A percentile compares a stretch with the other conserved stretches of the same genome.
These are phyloP conservation scores for Cryoendolithus antarcticus DNA, from an alignment of 2,329 filamentous ascomycete genomes.

Conservation along the genomic window DNA sequence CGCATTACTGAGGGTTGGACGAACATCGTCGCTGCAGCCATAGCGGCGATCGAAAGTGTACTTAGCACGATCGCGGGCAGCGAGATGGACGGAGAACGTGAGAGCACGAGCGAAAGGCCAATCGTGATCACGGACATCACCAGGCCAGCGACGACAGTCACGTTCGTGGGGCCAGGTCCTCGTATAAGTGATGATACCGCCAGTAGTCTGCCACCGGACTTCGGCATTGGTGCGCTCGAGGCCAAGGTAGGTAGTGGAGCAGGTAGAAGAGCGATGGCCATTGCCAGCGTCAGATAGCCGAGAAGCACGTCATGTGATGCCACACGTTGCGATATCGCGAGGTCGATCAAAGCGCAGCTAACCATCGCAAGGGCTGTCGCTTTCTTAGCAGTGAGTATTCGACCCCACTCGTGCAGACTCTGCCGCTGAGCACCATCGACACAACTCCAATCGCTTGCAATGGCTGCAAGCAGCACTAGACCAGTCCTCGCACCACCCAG, in stretches of 20 bases:
- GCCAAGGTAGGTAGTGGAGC: conserved; percentile 30
- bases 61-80: conserved; percentile 26
- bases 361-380: no score
- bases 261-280: conserved; percentile 36
- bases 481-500: conserved; percentile 43
- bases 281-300: conserved; percentile 36
- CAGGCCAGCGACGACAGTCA: conserved; percentile 31
- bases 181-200: no score
- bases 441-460: conserved; percentile 9
- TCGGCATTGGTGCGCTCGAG: background rate
- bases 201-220: no score
- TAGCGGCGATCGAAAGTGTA: conserved; percentile 29
- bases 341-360: no score
- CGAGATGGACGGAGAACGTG: conserved; percentile 22
- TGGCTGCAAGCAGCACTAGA: conserved; percentile 36
- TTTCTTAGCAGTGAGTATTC: no score
- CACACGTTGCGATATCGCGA: no score
- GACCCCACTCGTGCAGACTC: conserved; percentile 17
- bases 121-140: conserved; percentile 26
- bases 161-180: conserved; percentile 23
- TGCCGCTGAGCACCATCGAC: conserved; percentile 11
- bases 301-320: conserved; percentile 17
- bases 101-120: conserved; percentile 22
- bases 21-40: conserved; percentile 31
- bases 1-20: conserved; percentile 30